A percentile compares a stretch with the other conserved stretches of the same genome.
Evolutionary conservation across 225 moss, liverwort and hornwort genomes (phyloP).

Genomic region (Neckera pumila): DNA sequence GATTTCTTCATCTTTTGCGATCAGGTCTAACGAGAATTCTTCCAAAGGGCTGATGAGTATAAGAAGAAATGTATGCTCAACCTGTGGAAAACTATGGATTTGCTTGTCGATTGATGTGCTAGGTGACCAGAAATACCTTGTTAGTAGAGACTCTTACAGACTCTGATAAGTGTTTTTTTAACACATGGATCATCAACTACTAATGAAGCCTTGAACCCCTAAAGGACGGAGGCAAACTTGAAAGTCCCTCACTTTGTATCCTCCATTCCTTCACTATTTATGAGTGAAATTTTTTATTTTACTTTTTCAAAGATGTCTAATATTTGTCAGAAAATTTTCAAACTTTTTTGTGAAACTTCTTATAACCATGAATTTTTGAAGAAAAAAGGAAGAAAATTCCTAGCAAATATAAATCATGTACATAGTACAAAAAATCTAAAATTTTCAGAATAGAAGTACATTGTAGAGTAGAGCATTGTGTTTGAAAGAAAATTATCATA

Average conservation of each 20-base stretch:
- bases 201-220: background rate
- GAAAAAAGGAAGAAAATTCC: background rate
- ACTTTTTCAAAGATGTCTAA: too few relatives aligned
- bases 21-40: too few relatives aligned
- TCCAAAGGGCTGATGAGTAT: background rate
- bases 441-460: rapidly evolving
- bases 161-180: background rate
- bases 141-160: background rate
- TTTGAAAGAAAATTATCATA: rapidly evolving
- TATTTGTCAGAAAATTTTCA: rapidly evolving
- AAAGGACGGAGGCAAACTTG: background rate
- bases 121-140: background rate
- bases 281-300: background rate
- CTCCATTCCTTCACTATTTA: background rate
- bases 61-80: background rate
- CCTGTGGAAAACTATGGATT: background rate
- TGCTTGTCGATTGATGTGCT: background rate
- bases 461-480: background rate
- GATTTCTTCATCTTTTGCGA: background rate
- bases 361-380: background rate
- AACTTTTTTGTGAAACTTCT: background rate
- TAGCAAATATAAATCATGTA: background rate
- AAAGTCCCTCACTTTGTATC: background rate
- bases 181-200: background rate
- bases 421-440: too few relatives aligned